Evolutionary conservation across 2,329 filamentous ascomycete species (phyloP), one percentile per base, ranked within the genome.

Genomic region (Trichothecium sympodiale): DNA sequence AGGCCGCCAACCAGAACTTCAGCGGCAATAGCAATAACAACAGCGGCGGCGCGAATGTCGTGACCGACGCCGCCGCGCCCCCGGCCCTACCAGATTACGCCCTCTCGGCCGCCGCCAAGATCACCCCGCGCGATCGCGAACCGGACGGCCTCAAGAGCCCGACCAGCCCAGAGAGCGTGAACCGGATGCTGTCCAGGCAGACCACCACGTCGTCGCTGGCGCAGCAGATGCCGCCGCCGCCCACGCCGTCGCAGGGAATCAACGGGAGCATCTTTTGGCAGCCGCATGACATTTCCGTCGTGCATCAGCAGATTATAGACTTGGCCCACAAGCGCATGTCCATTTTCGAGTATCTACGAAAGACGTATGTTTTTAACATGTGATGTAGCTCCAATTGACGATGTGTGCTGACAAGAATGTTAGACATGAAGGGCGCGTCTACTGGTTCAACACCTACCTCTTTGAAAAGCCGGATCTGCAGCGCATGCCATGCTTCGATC

Each of bases 391-490:
- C 18, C 7, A 25, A 23, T 17, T 38, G 29, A 27, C 14, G 2
- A 30, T 14, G 35, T 39, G 12, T 12, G 7, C 17, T 37, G 15
- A 45, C 38, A 30, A 13, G 5, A 1, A 5, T 4, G 12, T 33
- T 29, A 94, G 86, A 18, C 88, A 98, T 54, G 87, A 95, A 61
- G 88, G 89, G 41, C 80, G 86, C 39, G 79, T 94, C 29, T 96
- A 94, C 65, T 96, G 91, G 88, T 95, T 96, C 68, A 95, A 95
- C 61, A 95, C 91, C 0, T 76, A 94, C 41, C 82, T 94, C 52
- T 94, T 94, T 60, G 84, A 87, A 45, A 83, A 85, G 50, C 59
- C 74, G 20, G 86, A 94, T 56, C 70, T 96, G 25, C 65, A 73
- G 35, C 79, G 80, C 51, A 80, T 95, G 65, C 80, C 89, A 31